Base-by-base conservation (phyloP, 768 basidiomycete genomes). In the Cystobasidium onofrii region DNA sequence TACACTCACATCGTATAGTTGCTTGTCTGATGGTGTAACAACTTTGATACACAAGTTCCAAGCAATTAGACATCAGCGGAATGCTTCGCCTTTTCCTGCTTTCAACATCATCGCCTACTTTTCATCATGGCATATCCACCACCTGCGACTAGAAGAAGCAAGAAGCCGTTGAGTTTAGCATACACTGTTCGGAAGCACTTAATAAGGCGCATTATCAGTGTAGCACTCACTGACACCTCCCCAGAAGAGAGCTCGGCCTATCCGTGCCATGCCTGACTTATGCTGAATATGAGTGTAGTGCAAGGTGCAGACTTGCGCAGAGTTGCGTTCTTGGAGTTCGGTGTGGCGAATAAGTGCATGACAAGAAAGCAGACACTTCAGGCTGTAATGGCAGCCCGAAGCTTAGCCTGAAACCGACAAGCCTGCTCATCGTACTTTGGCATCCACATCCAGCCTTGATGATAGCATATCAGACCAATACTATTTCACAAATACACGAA, bases 1-100 rank as follows among this genome's bases (percentile, higher is more conserved):
- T n/a, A n/a, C n/a, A n/a, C 65, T 43, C 17, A 67, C 69, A 25
- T 71, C 54, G 55, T 71, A 71, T 25, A 71, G 39, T 44, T 71
- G 52, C 55, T 71, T 52, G 39, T 71, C 69, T 9, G 52, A 55
- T 27, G 69, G 69, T 10, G 69, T 71, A 7, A 52, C 52, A n/a
- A 55, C 69, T 71, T 20, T 67, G 23, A 39, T 4, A 13, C n/a
- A n/a, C n/a, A n/a, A n/a, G n/a, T n/a, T n/a, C n/a, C n/a, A n/a
- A 27, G 23, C 55, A 23, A n/a, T 43, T 18, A 29, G 33, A 13
- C 33, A n/a, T 64, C 62, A 64, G 62, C 62, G 39, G 6, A 63
- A 6, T 39, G 6, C 39, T 39, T 39, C 39, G 7, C 15, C 10
- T 12, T 63, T 3, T 20, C 27, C 4, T 34, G 27, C 34, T 63